Conservation (phyloP, 1,284 basidiomycete genomes). For the Retiboletus fuscus region DNA sequence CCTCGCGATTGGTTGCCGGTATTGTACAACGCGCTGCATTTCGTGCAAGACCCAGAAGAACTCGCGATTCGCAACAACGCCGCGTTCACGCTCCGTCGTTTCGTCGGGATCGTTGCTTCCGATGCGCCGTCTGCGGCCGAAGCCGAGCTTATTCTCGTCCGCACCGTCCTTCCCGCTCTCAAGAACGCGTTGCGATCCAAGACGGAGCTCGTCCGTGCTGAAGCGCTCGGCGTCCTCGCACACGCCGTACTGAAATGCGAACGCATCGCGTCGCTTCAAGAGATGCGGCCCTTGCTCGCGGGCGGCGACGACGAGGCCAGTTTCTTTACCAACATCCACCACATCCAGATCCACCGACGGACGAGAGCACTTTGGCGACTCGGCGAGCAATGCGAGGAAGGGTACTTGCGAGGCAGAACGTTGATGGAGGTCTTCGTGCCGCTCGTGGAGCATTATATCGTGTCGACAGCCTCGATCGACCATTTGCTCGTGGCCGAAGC, state of each 20-base stretch:
- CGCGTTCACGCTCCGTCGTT: conserved; percentile 80
- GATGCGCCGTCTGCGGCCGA: conserved; percentile 16
- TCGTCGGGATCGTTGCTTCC: conserved; percentile 68
- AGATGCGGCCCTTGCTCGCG: conserved; percentile 87
- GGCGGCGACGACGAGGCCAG: conserved; percentile 94
- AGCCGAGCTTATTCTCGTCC: too few species aligned
- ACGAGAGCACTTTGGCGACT: conserved; percentile 89
- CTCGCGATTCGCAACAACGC: conserved; percentile 90
- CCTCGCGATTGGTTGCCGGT: conserved; percentile 84
- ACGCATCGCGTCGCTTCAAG: conserved; percentile 71
- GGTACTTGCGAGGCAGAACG: conserved; percentile 77
- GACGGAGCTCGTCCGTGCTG: too few species aligned
- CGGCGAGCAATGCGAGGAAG: conserved; percentile 82
- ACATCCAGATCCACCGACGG: conserved; percentile 94
- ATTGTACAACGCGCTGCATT: conserved; percentile 87
- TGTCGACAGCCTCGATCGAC: conserved; percentile 78
- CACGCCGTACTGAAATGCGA: conserved; percentile 66
- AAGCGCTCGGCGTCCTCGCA: too few species aligned
- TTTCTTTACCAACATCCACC: conserved; percentile 97
- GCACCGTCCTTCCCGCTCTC: too few species aligned
- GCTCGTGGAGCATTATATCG: conserved; percentile 86
- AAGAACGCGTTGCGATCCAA: too few species aligned
- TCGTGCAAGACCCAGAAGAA: conserved; percentile 91
- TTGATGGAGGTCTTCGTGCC: conserved; percentile 90
- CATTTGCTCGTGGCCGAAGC: conserved; percentile 95